A percentile compares a stretch with the other conserved stretches of the same genome.
phyloP scores from a whole-genome alignment of 345 rosid genomes.

The Diplotaxis tenuifolia region DNA sequence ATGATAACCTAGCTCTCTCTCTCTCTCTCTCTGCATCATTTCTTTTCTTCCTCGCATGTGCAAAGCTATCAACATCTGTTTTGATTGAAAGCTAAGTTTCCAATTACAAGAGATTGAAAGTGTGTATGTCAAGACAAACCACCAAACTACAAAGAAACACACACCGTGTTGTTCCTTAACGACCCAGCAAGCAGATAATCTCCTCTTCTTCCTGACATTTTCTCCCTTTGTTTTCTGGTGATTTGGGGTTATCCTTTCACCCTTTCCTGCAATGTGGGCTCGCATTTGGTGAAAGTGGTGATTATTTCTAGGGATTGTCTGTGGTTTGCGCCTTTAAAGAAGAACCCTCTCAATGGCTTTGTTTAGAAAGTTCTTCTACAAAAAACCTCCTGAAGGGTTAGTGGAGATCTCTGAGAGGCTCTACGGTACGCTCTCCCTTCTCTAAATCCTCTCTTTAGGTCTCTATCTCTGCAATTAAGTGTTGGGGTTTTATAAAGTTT shows the following conservation, averaged over 20 bases:
- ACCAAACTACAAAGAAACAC: slow-evolving; percentile 37
- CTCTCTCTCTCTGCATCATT: background rate
- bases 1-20: slow-evolving; percentile 15
- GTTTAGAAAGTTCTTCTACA: slow-evolving; percentile 65
- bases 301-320: slow-evolving; percentile 24
- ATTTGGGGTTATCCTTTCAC: slow-evolving; percentile 30
- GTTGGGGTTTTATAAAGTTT: slow-evolving; percentile 25
- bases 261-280: slow-evolving; percentile 29
- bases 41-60: slow-evolving; percentile 31
- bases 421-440: slow-evolving; percentile 50
- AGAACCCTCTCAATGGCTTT: slow-evolving; percentile 53
- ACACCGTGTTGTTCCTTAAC: slow-evolving; percentile 48
- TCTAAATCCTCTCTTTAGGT: background rate
- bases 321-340: slow-evolving; percentile 28
- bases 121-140: slow-evolving; percentile 52
- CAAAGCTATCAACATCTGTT: slow-evolving; percentile 39
- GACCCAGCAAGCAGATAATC: slow-evolving; percentile 49
- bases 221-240: slow-evolving; percentile 26
- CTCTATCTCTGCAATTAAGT: slow-evolving; percentile 5
- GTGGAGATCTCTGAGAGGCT: slow-evolving; percentile 82
- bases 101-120: slow-evolving; percentile 35
- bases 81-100: slow-evolving; percentile 83
- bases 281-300: slow-evolving; percentile 26
- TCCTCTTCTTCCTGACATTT: slow-evolving; percentile 37
- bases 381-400: slow-evolving; percentile 77